Base-by-base conservation (phyloP, 2,329 filamentous ascomycete genomes). In the Emmonsiellopsis sp. region DNA sequence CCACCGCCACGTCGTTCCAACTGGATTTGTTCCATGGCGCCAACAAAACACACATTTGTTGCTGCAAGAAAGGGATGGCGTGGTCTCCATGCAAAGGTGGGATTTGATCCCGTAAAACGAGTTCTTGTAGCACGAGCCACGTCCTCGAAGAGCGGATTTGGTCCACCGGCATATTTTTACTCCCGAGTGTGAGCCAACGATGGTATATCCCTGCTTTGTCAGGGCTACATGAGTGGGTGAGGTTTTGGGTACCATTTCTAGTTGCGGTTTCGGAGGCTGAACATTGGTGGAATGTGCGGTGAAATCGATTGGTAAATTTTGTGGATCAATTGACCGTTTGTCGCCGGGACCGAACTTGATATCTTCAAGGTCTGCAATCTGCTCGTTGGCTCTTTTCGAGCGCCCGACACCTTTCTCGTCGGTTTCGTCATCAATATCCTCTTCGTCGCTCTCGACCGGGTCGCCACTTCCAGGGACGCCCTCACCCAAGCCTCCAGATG, bases 11-110 rank as follows among this genome's bases (percentile, higher is more conserved):
- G 87, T 95, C 2, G 93, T 97, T 47, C 91, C 91, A 0, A 97
- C 93, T 0, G 92, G 92, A 67, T 97, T 98, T 0, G 93, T 97
- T 51, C 92, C 93, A 66, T 97, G 93, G 6, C 93, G 85, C 93
- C 92, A 98, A 78, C 92, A 98, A 71, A 97, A 98, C 60, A 98
- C 89, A 69, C 93, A 97, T 70, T 98, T 97, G 75, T 97, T 97
- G 57, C 87, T 93, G 77, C 92, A 98, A 8, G 89, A 95, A 3
- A 98, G 81, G 0, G 91, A 95, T 0, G 92, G 92, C 0, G 92
- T 97, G 2, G 92, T 92, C 72, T 98, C 92, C 93, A 98, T 98
- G 71, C 92, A 98, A 57, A 95, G 86, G 66, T 98, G 93, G 0
- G 91, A 96, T 59, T 87, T 83, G 69, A 98, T 98, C 48, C 92